A percentile compares a stretch with the other conserved stretches of the same genome.
These are phyloP conservation scores for Oidiodendron maius DNA, from an alignment of 495 filamentous ascomycete genomes.

Conservation along the genomic window DNA sequence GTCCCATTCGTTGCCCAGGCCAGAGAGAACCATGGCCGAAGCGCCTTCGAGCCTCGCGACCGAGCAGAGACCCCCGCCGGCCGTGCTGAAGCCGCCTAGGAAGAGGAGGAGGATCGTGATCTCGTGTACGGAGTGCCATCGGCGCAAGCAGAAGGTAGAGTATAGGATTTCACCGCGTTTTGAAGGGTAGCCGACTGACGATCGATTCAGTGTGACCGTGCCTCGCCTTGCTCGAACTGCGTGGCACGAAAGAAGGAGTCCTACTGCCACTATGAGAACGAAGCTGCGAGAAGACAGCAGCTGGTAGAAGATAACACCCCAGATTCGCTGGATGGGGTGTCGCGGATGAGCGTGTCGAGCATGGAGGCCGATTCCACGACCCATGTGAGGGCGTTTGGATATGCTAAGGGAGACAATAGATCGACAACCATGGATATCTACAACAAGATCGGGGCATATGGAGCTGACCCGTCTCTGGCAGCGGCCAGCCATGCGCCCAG, in stretches of 20 bases:
- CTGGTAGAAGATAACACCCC: slow-evolving; percentile 23
- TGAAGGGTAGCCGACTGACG: too few species aligned
- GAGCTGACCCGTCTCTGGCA: slow-evolving; percentile 13
- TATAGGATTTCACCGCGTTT: too few species aligned
- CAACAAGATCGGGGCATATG: slow-evolving; percentile 38
- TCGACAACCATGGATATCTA: slow-evolving; percentile 42
- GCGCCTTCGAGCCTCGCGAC: too few species aligned
- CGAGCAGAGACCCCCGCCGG: too few species aligned
- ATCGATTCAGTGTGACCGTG: slow-evolving; percentile 51
- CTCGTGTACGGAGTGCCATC: slow-evolving; percentile 57
- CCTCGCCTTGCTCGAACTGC: slow-evolving; percentile 57
- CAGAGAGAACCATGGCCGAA: too few species aligned
- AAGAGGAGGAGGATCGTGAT: slow-evolving; percentile 57
- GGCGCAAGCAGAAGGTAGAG: slow-evolving; percentile 56
- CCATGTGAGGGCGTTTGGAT: slow-evolving; percentile 37
- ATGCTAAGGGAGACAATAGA: slow-evolving; percentile 34
- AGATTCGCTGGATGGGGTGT: slow-evolving; percentile 1
- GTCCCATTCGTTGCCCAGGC: too few species aligned
- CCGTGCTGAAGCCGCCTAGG: slow-evolving; percentile 24
- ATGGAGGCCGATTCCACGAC: slow-evolving; percentile 15
- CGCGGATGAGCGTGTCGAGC: slow-evolving; percentile 4
- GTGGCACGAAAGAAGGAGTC: slow-evolving; percentile 43
- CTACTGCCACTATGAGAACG: slow-evolving; percentile 44
- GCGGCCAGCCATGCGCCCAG: slow-evolving; percentile 18
- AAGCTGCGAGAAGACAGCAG: slow-evolving; percentile 37